phyloP scores from a whole-genome alignment of 352 stramenopile species.

The Globisporangium sylvaticum region DNA sequence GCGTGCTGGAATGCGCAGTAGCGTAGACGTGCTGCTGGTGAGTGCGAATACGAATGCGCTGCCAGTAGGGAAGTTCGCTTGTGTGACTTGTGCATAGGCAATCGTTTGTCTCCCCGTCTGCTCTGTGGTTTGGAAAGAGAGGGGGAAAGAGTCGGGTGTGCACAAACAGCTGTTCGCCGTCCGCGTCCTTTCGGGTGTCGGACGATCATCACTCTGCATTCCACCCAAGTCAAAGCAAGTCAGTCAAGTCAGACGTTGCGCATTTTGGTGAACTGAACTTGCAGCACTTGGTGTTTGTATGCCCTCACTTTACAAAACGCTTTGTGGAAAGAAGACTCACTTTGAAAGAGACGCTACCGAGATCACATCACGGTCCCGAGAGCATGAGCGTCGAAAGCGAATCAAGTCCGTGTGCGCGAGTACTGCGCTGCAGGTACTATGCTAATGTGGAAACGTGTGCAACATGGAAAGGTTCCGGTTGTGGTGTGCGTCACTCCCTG shows the following conservation, averaged over 20 bases:
- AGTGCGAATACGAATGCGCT: not conserved
- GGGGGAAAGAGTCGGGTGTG: not conserved
- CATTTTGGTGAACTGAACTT: not conserved
- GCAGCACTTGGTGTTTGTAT: not conserved
- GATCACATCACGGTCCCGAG: not conserved
- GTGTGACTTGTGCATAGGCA: not conserved
- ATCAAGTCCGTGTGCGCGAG: not conserved
- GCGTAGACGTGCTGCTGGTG: not conserved
- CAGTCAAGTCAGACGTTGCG: not conserved
- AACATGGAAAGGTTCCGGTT: not conserved
- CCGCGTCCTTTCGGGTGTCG: constrained; percentile 1
- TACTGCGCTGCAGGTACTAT: not conserved
- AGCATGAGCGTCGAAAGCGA: not conserved
- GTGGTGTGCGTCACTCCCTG: not conserved
- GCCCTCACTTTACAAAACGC: not conserved
- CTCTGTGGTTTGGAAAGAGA: not conserved
- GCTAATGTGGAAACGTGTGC: too few relatives aligned
- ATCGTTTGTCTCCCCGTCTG: not conserved
- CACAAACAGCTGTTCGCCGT: not conserved
- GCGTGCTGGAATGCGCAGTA: not conserved
- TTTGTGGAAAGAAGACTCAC: not conserved
- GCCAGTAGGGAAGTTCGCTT: not conserved
- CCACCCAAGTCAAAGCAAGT: not conserved
- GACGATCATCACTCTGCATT: not conserved
- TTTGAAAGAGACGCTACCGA: not conserved